These are phyloP conservation scores for Daldinia caldariorum DNA, from an alignment of 495 filamentous ascomycete species.

Conservation along the genomic window DNA sequence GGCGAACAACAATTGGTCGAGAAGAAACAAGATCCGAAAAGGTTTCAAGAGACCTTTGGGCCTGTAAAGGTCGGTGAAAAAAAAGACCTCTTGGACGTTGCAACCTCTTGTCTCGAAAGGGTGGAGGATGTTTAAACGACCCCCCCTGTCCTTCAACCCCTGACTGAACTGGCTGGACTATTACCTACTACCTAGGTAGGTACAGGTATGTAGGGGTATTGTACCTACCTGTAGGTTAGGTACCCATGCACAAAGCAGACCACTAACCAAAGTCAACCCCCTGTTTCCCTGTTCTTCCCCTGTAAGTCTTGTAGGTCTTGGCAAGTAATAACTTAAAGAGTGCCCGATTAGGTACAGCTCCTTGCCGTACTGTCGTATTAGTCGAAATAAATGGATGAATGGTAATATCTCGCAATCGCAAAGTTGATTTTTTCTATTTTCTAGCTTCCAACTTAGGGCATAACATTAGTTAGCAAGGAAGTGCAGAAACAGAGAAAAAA, in stretches of 20 bases:
- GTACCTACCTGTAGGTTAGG: no score
- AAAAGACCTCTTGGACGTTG: slow-evolving; percentile 51
- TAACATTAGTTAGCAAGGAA: not conserved
- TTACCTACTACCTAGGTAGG: no score
- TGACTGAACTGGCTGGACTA: slow-evolving; percentile 41
- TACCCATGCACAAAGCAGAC: slow-evolving; percentile 38
- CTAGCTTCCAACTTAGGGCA: not conserved
- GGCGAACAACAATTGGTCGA: slow-evolving; percentile 37
- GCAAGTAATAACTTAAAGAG: slow-evolving; percentile 40
- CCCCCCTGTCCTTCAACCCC: slow-evolving; percentile 45
- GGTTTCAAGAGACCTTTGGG: slow-evolving; percentile 40
- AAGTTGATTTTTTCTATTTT: not conserved
- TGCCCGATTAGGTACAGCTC: not conserved
- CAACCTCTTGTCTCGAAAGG: slow-evolving; percentile 58
- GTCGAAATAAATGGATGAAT: not conserved
- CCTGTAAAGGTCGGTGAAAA: slow-evolving; percentile 44
- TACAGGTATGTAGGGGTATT: no score
- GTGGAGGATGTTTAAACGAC: slow-evolving; percentile 44
- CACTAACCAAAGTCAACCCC: slow-evolving; percentile 20
- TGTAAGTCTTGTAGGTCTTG: slow-evolving; percentile 38
- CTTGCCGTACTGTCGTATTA: not conserved
- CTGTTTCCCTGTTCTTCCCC: slow-evolving; percentile 11
- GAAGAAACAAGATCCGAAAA: slow-evolving; percentile 44
- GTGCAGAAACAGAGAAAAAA: not conserved
- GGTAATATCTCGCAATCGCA: not conserved